phyloP scores from a whole-genome alignment of 495 filamentous ascomycete genomes.

The Pyrenula aspistea region DNA sequence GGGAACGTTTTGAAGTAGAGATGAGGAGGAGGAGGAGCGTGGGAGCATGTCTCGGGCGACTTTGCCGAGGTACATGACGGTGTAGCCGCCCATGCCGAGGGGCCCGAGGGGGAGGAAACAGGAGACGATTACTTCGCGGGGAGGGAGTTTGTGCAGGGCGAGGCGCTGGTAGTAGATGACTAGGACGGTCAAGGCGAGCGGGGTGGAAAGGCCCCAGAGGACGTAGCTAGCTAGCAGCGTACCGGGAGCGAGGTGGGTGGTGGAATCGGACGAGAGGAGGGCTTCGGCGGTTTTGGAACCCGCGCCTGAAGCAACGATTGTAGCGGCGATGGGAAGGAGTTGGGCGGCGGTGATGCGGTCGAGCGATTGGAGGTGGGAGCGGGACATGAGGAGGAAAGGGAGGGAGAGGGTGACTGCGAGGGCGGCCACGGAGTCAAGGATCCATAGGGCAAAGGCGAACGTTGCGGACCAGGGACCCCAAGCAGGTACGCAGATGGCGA shows the following conservation, averaged over 20 bases:
- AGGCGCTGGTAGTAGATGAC: constrained; percentile 37
- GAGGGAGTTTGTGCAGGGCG: constrained; percentile 29
- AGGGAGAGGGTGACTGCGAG: constrained; percentile 25
- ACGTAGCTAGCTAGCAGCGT: constrained; percentile 31
- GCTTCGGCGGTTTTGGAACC: constrained; percentile 27
- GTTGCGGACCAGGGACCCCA: constrained; percentile 24
- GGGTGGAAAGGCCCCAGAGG: constrained; percentile 32
- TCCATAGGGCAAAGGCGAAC: constrained; percentile 32
- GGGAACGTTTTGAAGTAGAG: background rate
- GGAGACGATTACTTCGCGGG: constrained; percentile 31
- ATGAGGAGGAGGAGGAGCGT: constrained; percentile 12
- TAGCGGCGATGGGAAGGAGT: constrained; percentile 32
- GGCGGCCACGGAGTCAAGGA: constrained; percentile 28
- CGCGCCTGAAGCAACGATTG: constrained; percentile 31
- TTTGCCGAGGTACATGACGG: constrained; percentile 30
- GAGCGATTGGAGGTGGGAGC: constrained; percentile 24
- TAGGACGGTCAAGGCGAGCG: constrained; percentile 27
- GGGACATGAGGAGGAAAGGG: constrained; percentile 28
- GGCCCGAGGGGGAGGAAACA: constrained; percentile 36
- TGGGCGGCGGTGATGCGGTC: constrained; percentile 31
- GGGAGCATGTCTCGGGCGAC: constrained; percentile 22
- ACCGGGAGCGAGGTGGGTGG: constrained; percentile 13
- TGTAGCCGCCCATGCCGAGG: constrained; percentile 32
- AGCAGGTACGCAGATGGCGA: constrained; percentile 27
- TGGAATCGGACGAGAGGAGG: constrained; percentile 13